These are phyloP conservation scores for Trebouxiophyceae sp. DNA, from an alignment of 163 green algal genomes.

Conservation along the genomic window DNA sequence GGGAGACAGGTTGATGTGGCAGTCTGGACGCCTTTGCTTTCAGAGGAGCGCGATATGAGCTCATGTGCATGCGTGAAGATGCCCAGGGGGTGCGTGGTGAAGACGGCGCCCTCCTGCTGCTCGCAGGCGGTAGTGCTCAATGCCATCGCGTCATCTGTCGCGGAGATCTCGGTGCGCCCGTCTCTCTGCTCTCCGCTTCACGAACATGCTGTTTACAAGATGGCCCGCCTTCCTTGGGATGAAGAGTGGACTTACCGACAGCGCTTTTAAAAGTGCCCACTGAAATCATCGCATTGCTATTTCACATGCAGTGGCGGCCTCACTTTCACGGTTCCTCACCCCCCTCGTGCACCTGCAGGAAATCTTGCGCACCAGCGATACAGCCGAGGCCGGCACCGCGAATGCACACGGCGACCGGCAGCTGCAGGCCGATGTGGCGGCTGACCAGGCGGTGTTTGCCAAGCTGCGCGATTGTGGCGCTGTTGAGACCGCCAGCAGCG, in stretches of 20 bases:
- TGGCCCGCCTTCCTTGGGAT: too few species aligned
- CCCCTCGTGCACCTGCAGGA: not conserved
- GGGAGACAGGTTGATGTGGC: too few species aligned
- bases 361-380: constrained; percentile 5
- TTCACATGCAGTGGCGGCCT: not conserved
- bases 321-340: not conserved
- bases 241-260: too few species aligned
- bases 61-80: too few species aligned
- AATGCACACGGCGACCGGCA: constrained; percentile 47
- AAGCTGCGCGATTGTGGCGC: constrained; percentile 34
- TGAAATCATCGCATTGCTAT: not conserved
- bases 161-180: constrained; percentile 11
- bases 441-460: constrained; percentile 54
- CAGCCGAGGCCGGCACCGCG: constrained; percentile 15
- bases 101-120: too few species aligned
- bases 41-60: too few species aligned
- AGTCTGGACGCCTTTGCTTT: too few species aligned
- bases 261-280: too few species aligned
- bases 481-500: constrained; percentile 52
- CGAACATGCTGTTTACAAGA: too few species aligned
- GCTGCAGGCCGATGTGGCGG: constrained; percentile 51
- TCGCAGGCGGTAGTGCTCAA: constrained; percentile 16
- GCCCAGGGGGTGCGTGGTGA: too few species aligned
- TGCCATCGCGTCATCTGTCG: constrained; percentile 11
- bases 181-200: too few species aligned